Conservation (phyloP, 192 early-diverging fungal species). For the Linnemannia zychae region DNA sequence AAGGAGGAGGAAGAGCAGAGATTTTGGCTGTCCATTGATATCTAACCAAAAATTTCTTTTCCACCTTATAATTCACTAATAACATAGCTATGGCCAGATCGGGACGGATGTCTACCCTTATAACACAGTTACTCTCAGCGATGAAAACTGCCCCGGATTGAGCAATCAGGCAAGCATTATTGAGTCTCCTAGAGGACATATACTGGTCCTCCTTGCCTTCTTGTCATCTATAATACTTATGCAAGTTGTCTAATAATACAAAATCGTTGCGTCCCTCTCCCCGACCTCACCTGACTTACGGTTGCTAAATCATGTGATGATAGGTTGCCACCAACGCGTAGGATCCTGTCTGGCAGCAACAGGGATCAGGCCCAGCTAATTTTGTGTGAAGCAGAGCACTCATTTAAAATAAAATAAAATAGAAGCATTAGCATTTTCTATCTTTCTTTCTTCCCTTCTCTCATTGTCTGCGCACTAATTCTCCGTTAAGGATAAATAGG, state of each 20-base stretch:
- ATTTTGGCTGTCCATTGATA: slow-evolving; percentile 21
- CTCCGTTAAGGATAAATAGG: too few relatives aligned
- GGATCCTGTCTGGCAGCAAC: too few relatives aligned
- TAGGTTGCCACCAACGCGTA: too few relatives aligned
- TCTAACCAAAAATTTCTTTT: slow-evolving; percentile 22
- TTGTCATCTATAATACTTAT: slow-evolving; percentile 16
- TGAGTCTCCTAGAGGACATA: slow-evolving; percentile 20
- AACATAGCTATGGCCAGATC: slow-evolving; percentile 32
- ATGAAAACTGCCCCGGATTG: slow-evolving; percentile 23
- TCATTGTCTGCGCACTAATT: too few relatives aligned
- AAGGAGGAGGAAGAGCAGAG: slow-evolving; percentile 11
- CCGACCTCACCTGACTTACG: too few relatives aligned
- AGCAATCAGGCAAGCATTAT: slow-evolving; percentile 19
- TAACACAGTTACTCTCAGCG: slow-evolving; percentile 16
- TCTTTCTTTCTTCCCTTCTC: too few relatives aligned
- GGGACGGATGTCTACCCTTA: slow-evolving; percentile 31
- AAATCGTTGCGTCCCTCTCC: too few relatives aligned
- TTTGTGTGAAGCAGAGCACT: too few relatives aligned
- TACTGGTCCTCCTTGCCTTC: slow-evolving; percentile 15
- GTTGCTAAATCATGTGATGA: too few relatives aligned
- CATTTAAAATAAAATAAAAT: too few relatives aligned
- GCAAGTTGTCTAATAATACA: slow-evolving; percentile 1
- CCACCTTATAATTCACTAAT: slow-evolving; percentile 13
- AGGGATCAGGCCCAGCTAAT: too few relatives aligned
- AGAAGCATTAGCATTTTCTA: too few relatives aligned